A percentile compares a stretch with the other conserved stretches of the same genome.
phyloP scores from a whole-genome alignment of 1,284 basidiomycete genomes.

The Ustilago cynodontis region DNA sequence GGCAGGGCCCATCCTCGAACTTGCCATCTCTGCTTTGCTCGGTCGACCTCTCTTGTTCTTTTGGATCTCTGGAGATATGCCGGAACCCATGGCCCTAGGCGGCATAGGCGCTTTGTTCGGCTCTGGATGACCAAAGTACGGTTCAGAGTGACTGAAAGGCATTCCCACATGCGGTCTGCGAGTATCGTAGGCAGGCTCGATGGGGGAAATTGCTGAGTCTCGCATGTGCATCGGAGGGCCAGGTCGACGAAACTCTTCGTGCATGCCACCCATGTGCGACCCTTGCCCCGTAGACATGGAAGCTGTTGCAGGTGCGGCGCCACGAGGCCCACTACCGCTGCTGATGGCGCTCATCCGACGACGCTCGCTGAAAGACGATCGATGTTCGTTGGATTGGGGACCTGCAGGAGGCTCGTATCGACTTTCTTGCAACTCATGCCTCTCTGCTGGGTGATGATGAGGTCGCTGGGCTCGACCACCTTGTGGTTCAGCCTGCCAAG shows the following conservation, averaged over 20 bases:
- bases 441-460: conserved; percentile 12
- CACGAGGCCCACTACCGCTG: conserved; percentile 12
- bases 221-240: conserved; percentile 18
- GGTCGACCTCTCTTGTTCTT: conserved; percentile 49
- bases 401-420: conserved; percentile 21
- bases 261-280: conserved; percentile 9
- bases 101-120: conserved; percentile 21
- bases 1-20: conserved; percentile 9
- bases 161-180: conserved; percentile 23
- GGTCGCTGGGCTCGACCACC: conserved; percentile 6
- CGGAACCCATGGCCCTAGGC: conserved; percentile 14
- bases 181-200: conserved; percentile 23
- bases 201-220: conserved; percentile 30
- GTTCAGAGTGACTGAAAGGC: conserved; percentile 19
- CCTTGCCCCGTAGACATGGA: background rate
- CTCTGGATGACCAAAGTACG: conserved; percentile 18
- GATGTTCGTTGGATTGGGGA: conserved; percentile 1
- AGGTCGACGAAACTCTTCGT: conserved; percentile 42
- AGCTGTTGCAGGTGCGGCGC: conserved; percentile 5
- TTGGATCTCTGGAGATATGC: conserved; percentile 23
- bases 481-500: conserved; percentile 30
- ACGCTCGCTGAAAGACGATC: conserved; percentile 15
- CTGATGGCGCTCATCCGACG: conserved; percentile 24
- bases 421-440: conserved; percentile 6
- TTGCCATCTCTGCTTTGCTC: conserved; percentile 41